Base-by-base conservation (phyloP, 768 basidiomycete genomes). In the Lepiota brunneoincarnata region DNA sequence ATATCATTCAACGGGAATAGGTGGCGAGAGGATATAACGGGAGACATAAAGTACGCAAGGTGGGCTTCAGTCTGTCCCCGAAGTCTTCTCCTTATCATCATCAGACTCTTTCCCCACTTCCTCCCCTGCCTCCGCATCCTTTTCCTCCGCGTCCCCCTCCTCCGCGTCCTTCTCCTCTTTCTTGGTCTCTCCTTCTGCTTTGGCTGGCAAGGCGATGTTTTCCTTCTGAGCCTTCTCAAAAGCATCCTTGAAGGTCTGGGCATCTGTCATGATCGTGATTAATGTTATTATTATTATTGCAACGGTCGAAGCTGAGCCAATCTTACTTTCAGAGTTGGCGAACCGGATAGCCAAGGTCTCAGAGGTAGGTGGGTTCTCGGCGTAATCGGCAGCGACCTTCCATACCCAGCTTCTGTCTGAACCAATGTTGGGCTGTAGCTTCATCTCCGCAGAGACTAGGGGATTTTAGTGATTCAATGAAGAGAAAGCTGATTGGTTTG, bases 401-500 rank as follows among this genome's bases (percentile, higher is more conserved):
- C 91, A 98, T 31, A 99, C 95, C 97, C 97, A 98, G 64, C 93
- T 96, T 72, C 97, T 83, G 77, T 99, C 97, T 47, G 95, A 98
- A 48, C 95, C 96, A 64, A 98, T 92, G 74, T 98, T 98, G 65
- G 95, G 92, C 67, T 96, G 93, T 61, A 99, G 86, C 62, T 76
- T 84, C 93, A 98, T 98, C 60, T 97, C 94, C 38, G 79, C 57
- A 21, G 90, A 73, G 68, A 98, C 96, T 98, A 61, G 24, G 44
- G 15, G 23, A 9, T 31, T 31, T 43, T 23, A 28, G 2, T 6
- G 46, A 40, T 28, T 41, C 18, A 55, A 23, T 37, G 20, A 47
- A 17, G 2, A 24, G 26, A 18, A 14, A 4, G 4, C 40, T 55
- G 24, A 58, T 49, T 24, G 39, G 26, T 28, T n/a, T n/a, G 40